Evolutionary conservation across 345 rosid genomes (phyloP).

Genomic region (Ceriops tagal): DNA sequence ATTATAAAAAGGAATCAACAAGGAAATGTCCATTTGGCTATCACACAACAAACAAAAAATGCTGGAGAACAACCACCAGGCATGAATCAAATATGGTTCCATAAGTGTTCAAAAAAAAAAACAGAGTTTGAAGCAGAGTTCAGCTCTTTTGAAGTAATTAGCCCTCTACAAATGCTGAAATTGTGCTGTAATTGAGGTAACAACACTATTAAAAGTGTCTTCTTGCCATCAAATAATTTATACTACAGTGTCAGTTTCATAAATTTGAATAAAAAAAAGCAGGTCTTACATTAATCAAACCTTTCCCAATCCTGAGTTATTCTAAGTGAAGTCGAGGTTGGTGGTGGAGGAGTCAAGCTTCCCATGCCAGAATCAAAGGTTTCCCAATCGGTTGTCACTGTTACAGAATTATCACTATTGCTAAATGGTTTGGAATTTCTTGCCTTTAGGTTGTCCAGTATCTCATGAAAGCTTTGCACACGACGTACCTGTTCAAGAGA

Average conservation of each 20-base stretch:
- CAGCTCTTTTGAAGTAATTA: no score
- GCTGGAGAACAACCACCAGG: no score
- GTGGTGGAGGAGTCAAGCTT: constrained; percentile 64
- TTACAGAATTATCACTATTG: constrained; percentile 37
- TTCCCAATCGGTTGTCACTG: constrained; percentile 76
- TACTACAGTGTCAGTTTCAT: not conserved
- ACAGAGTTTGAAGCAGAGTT: no score
- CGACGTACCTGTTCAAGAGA: constrained; percentile 58
- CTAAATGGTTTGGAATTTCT: constrained; percentile 55
- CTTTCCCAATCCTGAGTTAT: constrained; percentile 68
- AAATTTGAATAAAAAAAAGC: constrained; percentile 7
- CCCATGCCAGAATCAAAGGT: constrained; percentile 65
- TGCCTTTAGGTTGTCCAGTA: constrained; percentile 62
- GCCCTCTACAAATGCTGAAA: not conserved
- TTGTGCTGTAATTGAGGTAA: not conserved
- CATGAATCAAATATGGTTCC: no score
- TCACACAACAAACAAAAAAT: no score
- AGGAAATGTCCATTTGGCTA: no score
- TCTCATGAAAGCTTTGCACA: constrained; percentile 64
- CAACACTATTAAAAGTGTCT: not conserved
- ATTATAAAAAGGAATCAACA: no score
- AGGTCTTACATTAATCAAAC: constrained; percentile 49
- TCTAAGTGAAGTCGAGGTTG: constrained; percentile 44
- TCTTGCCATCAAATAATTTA: not conserved
- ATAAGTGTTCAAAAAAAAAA: no score